These are phyloP conservation scores for Radiomyces spectabilis DNA, from an alignment of 192 early-diverging fungal genomes.

Conservation along the genomic window DNA sequence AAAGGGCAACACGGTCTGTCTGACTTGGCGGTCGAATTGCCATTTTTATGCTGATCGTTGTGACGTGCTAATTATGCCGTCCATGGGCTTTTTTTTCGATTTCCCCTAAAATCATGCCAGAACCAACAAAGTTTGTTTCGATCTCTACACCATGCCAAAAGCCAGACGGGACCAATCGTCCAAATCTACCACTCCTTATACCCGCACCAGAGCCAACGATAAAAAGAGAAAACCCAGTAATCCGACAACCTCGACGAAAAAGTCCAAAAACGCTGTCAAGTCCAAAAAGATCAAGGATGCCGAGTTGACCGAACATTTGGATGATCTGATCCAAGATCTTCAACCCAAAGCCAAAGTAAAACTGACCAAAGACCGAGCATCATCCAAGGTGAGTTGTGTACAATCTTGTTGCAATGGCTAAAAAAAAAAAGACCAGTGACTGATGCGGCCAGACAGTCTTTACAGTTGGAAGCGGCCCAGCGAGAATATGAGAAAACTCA, in stretches of 20 bases:
- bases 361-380: slow-evolving; percentile 2
- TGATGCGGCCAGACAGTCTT: neutral
- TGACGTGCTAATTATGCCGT: neutral
- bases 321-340: slow-evolving; percentile 13
- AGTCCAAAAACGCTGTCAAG: neutral
- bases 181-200: slow-evolving; percentile 5
- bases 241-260: neutral
- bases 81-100: neutral
- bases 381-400: slow-evolving; percentile 5
- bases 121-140: neutral
- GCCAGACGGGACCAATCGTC: neutral
- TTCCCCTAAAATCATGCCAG: too few species aligned
- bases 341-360: slow-evolving; percentile 2
- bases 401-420: too few species aligned
- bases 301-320: slow-evolving; percentile 15
- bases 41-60: neutral
- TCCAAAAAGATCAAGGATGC: slow-evolving; percentile 14
- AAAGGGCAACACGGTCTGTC: neutral
- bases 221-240: neutral
- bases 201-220: neutral
- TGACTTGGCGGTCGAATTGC: neutral
- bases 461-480: slow-evolving; percentile 11
- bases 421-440: neutral
- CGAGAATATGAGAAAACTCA: slow-evolving; percentile 18
- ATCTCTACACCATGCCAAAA: slow-evolving; percentile 3